phyloP scores from a whole-genome alignment of 2,329 filamentous ascomycete species.

The Emmonsia crescens region DNA sequence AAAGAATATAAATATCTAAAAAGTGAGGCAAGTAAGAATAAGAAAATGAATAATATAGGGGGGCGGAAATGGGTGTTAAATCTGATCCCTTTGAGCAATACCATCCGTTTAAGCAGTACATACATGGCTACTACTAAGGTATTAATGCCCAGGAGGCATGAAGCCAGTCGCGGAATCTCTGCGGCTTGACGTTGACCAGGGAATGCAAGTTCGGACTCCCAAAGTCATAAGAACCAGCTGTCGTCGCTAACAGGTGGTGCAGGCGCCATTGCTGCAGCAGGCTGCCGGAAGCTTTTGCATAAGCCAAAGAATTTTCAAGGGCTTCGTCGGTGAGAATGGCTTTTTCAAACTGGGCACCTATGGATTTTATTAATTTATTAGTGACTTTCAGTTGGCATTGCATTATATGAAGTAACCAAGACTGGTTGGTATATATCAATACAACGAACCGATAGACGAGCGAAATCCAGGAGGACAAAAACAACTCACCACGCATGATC shows the following conservation, averaged over 20 bases:
- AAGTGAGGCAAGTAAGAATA: not conserved
- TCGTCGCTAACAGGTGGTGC: constrained; percentile 55
- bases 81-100: not conserved
- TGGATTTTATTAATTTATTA: not conserved
- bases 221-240: constrained; percentile 58
- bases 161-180: constrained; percentile 47
- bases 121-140: no score
- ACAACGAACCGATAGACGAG: constrained; percentile 6
- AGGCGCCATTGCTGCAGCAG: constrained; percentile 33
- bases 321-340: constrained; percentile 16
- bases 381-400: not conserved
- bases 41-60: not conserved
- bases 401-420: not conserved
- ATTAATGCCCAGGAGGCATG: constrained; percentile 32
- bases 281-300: constrained; percentile 25
- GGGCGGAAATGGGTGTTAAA: not conserved
- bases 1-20: not conserved
- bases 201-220: constrained; percentile 50
- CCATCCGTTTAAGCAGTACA: not conserved
- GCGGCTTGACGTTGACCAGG: constrained; percentile 37
- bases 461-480: not conserved
- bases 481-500: constrained; percentile 33
- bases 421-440: constrained; percentile 3
- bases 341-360: constrained; percentile 18
- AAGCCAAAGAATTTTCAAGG: constrained; percentile 17